These are phyloP conservation scores for Sequoia sempervirens DNA, from an alignment of 75 land plant species.

Conservation along the genomic window DNA sequence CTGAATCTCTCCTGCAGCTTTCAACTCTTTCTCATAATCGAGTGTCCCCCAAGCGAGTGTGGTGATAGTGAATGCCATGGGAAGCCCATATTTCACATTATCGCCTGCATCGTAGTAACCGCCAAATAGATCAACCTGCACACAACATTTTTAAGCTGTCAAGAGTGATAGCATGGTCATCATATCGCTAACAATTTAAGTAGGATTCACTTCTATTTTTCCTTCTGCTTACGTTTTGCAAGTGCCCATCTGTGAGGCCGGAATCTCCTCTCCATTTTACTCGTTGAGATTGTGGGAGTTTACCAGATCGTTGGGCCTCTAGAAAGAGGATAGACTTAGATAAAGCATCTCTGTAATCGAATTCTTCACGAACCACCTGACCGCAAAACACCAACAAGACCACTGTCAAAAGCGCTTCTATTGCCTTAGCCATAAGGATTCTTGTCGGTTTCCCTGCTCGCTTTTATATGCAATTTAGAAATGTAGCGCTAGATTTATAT, in stretches of 20 bases:
- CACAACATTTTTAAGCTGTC: background rate
- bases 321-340: constrained; percentile 31
- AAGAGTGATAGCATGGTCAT: too few species aligned
- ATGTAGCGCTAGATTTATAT: too few species aligned
- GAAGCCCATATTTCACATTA: constrained; percentile 91
- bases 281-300: constrained; percentile 24
- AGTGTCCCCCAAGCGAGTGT: constrained; percentile 69
- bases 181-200: background rate
- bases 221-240: constrained; percentile 4
- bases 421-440: background rate
- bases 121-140: constrained; percentile 69
- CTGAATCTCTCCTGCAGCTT: constrained; percentile 44
- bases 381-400: background rate
- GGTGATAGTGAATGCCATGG: constrained; percentile 94
- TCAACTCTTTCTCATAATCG: constrained; percentile 32
- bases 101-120: constrained; percentile 98
- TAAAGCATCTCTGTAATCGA: constrained; percentile 30
- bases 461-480: too few species aligned
- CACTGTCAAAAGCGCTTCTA: background rate
- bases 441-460: too few species aligned
- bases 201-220: too few species aligned
- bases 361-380: background rate
- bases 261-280: constrained; percentile 36
- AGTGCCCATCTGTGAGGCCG: constrained; percentile 25
- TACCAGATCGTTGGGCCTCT: constrained; percentile 38